Evolutionary conservation across 2,329 filamentous ascomycete genomes (phyloP), one percentile per base, ranked within the genome.

Genomic region (Alternaria sp.): DNA sequence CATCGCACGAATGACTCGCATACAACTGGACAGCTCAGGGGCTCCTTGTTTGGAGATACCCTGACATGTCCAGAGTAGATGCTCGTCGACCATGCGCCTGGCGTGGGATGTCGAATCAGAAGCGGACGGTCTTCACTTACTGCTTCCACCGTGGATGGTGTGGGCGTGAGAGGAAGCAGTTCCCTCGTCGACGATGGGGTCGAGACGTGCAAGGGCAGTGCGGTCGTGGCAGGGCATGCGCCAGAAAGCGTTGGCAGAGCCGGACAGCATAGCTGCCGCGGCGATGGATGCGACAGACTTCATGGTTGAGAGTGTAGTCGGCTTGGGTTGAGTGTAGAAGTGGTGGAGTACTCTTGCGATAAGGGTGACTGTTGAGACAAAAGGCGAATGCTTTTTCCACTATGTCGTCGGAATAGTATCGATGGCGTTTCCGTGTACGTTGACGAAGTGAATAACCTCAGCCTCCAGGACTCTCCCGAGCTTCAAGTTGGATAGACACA

Each of bases 221-320:
- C 89, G 86, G 42, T 85, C 83, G 66, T 87, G 83, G 72, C 88
- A 89, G 74, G 87, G 87, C 83, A 92, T 92, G 71, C 86, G 88
- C 74, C 91, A 85, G 73, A 92, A 90, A 54, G 89, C 89, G 69
- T 90, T 87, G 43, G 87, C 72, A 24, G 75, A 70, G 48, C 75
- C 74, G 16, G 77, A 71, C 18, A 82, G 70, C 16, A 76, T 61
- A 57, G 70, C 74, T 41, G 69, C 70, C 18, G 73, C 67, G 14
- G 72, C 70, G 51, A 77, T 56, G 20, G 65, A 61, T 32, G 73
- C 61, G 52, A 69, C 55, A 24, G 71, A 74, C 70, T 74, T 76
- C 74, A 78, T 77, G 55, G 52, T 72, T 34, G 28, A 38, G 47
- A 36, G 46, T 34, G 20, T 9, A 44, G 41, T 56, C 51, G 52